Evolutionary conservation across 2,329 filamentous ascomycete genomes (phyloP).

Genomic region (Epicoccum sorghinum): DNA sequence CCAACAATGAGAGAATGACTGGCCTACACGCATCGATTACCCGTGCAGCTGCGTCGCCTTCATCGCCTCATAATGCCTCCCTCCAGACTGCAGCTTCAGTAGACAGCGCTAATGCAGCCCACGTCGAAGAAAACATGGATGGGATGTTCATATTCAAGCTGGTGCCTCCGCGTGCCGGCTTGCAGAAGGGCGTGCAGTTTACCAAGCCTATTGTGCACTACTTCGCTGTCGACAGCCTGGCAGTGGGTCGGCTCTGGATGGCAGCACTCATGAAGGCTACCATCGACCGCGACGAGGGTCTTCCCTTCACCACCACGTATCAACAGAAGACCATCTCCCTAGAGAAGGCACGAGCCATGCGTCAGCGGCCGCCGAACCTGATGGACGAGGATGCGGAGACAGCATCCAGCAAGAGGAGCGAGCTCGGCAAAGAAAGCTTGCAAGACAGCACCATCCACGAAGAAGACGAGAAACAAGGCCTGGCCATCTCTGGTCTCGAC

Average conservation of each 20-base stretch:
- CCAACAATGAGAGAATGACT: conserved; percentile 88
- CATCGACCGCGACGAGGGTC: conserved; percentile 83
- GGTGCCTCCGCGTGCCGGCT: conserved; percentile 83
- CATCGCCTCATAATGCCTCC: conserved; percentile 56
- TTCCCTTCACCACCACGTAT: conserved; percentile 86
- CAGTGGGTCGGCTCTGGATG: conserved; percentile 95
- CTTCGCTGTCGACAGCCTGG: conserved; percentile 90
- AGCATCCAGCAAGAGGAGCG: conserved; percentile 34
- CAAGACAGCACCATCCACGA: conserved; percentile 45
- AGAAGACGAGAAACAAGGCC: conserved; percentile 46
- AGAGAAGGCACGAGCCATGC: conserved; percentile 83
- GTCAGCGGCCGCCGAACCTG: conserved; percentile 85
- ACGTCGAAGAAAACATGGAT: conserved; percentile 54
- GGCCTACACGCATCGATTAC: conserved; percentile 91
- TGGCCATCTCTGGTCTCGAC: conserved; percentile 46
- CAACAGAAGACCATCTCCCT: conserved; percentile 97
- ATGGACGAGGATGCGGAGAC: conserved; percentile 63
- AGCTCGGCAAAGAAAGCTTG: conserved; percentile 43
- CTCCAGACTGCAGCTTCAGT: conserved; percentile 49
- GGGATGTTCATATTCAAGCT: conserved; percentile 98
- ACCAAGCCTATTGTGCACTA: conserved; percentile 98
- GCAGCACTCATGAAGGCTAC: conserved; percentile 98
- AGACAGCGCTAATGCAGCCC: conserved; percentile 41
- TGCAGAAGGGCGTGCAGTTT: conserved; percentile 92
- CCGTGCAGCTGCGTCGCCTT: conserved; percentile 75